Conservation (phyloP, 192 early-diverging fungal species). For the Coemansia sp. region DNA sequence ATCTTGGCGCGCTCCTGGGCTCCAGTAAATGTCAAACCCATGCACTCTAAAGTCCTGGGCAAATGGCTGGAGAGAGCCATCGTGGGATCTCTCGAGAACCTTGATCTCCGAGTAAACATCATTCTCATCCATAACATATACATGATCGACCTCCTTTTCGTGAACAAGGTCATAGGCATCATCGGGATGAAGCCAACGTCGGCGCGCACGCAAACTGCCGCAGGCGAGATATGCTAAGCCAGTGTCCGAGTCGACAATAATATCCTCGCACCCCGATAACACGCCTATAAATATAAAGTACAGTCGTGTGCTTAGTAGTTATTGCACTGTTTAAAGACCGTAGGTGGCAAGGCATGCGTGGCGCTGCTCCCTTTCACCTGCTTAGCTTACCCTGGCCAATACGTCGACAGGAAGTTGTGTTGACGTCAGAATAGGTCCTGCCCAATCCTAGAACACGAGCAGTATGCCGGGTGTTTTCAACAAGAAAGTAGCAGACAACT, state of each 20-base stretch:
- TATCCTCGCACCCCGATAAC: constrained; percentile 59
- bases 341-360: no score
- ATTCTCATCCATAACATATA: constrained; percentile 56
- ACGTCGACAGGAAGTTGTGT: constrained; percentile 45
- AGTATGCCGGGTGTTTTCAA: constrained; percentile 6
- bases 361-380: neutral
- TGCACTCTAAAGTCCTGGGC: constrained; percentile 52
- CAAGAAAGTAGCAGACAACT: constrained; percentile 4
- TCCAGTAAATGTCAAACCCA: constrained; percentile 56
- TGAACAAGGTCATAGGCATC: constrained; percentile 29
- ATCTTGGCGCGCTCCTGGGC: constrained; percentile 35
- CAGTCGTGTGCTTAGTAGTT: neutral
- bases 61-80: constrained; percentile 34
- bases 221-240: constrained; percentile 61
- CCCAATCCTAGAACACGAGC: constrained; percentile 23
- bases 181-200: constrained; percentile 54
- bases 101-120: constrained; percentile 24
- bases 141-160: constrained; percentile 37
- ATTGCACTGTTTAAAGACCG: neutral
- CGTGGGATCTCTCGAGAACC: constrained; percentile 12
- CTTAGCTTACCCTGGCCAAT: constrained; percentile 31
- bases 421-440: constrained; percentile 20
- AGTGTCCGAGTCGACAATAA: constrained; percentile 56
- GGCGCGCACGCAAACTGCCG: constrained; percentile 46
- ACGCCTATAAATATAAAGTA: constrained; percentile 8